phyloP scores from a whole-genome alignment of 2,329 filamentous ascomycete species.

The Xylaria sp. region DNA sequence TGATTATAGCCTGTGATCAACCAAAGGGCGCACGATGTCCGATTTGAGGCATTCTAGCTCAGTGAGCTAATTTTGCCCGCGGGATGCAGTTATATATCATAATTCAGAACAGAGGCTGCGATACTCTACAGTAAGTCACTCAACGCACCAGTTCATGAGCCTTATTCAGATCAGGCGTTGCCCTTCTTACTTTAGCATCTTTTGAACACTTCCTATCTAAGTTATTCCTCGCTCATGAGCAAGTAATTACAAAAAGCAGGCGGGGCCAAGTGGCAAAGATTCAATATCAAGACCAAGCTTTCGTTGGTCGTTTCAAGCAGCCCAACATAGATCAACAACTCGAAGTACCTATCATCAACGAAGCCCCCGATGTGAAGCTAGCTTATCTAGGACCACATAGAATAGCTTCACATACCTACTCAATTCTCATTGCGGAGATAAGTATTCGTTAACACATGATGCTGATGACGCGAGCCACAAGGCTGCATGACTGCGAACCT shows the following conservation, averaged over 20 bases:
- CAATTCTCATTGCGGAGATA: background rate
- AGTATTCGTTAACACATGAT: conserved; percentile 13
- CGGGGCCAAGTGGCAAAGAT: too few relatives aligned
- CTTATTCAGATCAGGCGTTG: background rate
- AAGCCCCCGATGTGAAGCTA: background rate
- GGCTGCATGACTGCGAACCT: conserved; percentile 36
- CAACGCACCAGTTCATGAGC: background rate
- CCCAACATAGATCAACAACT: background rate
- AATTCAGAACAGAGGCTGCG: background rate
- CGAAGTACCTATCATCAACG: background rate
- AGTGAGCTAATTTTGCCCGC: background rate
- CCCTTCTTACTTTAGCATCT: background rate
- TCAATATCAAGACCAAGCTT: background rate
- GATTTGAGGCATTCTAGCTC: background rate
- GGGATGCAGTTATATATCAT: background rate
- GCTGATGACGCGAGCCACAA: conserved; percentile 24
- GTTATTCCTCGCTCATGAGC: background rate
- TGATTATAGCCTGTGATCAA: background rate
- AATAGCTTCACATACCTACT: background rate
- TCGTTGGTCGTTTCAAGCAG: background rate
- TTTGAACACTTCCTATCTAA: background rate
- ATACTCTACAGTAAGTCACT: background rate
- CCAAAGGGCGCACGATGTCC: background rate
- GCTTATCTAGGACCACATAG: background rate
- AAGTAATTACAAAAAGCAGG: background rate